A percentile compares a stretch with the other conserved stretches of the same genome.
These are phyloP conservation scores for Sclerotinia nivalis DNA, from an alignment of 2,329 filamentous ascomycete species.

Conservation along the genomic window DNA sequence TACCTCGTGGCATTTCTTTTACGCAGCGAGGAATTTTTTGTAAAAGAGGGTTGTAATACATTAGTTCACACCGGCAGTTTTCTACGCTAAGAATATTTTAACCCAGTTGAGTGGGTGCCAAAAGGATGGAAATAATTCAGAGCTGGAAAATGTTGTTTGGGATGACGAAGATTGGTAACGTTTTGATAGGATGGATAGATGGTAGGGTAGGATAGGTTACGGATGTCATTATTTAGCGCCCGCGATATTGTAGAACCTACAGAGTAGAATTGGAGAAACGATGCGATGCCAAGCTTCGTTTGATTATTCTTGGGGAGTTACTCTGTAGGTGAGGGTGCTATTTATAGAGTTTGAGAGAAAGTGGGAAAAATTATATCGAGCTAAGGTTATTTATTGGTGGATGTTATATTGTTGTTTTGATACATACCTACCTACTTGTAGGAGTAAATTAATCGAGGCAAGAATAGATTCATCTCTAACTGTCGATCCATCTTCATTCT, in stretches of 20 bases:
- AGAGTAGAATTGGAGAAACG: neutral
- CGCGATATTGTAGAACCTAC: neutral
- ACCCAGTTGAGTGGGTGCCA: neutral
- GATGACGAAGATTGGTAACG: neutral
- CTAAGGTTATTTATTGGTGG: neutral
- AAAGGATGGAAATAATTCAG: constrained; percentile 9
- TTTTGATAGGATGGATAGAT: neutral
- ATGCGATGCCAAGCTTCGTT: neutral
- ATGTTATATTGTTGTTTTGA: neutral
- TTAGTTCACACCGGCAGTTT: neutral
- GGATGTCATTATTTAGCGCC: constrained; percentile 23
- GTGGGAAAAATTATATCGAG: neutral
- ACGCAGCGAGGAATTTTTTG: neutral
- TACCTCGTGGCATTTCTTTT: constrained; percentile 11
- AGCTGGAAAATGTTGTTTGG: neutral
- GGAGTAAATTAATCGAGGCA: neutral
- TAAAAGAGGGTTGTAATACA: no score
- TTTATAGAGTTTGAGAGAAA: neutral
- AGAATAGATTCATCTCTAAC: neutral
- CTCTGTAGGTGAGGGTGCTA: neutral
- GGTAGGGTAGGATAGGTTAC: constrained; percentile 4
- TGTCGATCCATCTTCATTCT: neutral
- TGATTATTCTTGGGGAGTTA: neutral
- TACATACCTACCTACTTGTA: neutral
- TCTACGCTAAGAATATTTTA: neutral